Percentiles rank a stretch among this genome's conserved stretches.
Evolutionary conservation across 495 filamentous ascomycete genomes (phyloP).

Genomic region (Neurospora sp.): DNA sequence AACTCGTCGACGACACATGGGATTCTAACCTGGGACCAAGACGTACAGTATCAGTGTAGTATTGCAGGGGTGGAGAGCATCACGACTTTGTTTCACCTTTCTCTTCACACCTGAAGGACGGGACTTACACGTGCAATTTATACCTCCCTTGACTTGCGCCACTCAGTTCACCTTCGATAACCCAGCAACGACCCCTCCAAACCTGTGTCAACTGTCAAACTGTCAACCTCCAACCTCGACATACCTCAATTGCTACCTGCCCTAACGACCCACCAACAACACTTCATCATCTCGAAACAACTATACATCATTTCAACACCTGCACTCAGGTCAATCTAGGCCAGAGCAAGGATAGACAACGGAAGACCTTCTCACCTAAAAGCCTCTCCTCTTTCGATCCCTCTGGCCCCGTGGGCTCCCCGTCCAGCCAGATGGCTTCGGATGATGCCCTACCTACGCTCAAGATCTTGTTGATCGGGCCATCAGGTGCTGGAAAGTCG

Average conservation of each 20-base stretch:
- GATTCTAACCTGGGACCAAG: background rate
- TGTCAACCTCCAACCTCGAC: background rate
- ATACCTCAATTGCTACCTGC: background rate
- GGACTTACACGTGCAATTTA: background rate
- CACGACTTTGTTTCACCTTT: background rate
- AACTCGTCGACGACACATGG: background rate
- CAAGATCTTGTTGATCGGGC: constrained; percentile 44
- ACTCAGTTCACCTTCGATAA: background rate
- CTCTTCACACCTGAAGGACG: background rate
- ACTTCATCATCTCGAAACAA: background rate
- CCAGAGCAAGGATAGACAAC: background rate
- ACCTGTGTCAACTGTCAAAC: background rate
- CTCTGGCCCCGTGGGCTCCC: background rate
- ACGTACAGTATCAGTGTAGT: background rate
- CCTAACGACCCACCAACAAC: background rate
- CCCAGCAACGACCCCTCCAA: background rate
- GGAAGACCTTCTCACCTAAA: background rate
- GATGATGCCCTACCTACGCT: constrained; percentile 40
- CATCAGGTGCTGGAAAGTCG: constrained; percentile 44
- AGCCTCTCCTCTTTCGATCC: background rate
- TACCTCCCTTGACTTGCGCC: background rate
- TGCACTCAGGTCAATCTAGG: background rate
- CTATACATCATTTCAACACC: background rate
- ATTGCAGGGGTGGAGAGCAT: background rate
- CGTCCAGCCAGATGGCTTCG: constrained; percentile 25